Conservation (phyloP, 2,329 filamentous ascomycete species). For the Phaeosphaeriaceae sp. region DNA sequence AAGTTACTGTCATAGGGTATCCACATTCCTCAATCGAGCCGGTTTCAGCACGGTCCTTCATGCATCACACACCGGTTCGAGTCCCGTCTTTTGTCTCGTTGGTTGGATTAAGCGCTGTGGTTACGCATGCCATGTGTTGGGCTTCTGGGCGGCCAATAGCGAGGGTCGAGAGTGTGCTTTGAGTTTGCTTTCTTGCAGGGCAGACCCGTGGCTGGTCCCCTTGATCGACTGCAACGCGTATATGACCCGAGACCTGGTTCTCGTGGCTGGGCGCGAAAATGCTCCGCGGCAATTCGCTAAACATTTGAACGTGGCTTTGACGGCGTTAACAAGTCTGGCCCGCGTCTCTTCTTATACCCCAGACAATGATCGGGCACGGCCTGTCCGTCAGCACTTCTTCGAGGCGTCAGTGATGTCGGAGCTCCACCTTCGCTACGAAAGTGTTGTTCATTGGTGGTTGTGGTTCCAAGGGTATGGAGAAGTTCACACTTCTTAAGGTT, state of each 20-base stretch:
- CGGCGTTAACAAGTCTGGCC: not conserved
- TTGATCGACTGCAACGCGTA: not conserved
- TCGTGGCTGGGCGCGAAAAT: not conserved
- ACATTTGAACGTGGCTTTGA: not conserved
- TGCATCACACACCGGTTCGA: not conserved
- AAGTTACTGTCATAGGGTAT: no score
- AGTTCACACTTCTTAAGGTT: not conserved
- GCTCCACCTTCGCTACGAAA: not conserved
- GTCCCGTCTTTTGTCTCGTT: not conserved
- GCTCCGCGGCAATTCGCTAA: not conserved
- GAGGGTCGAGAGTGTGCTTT: not conserved
- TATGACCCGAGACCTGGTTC: not conserved
- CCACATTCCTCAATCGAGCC: not conserved
- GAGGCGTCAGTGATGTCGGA: not conserved
- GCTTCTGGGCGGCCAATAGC: not conserved
- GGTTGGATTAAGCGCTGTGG: not conserved
- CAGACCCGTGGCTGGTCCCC: not conserved
- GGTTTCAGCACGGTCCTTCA: not conserved
- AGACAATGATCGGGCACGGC: not conserved
- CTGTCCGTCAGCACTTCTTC: not conserved
- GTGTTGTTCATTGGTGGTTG: not conserved
- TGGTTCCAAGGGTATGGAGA: not conserved
- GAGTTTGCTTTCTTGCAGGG: not conserved
- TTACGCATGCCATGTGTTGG: not conserved
- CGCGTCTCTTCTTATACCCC: not conserved